Base-by-base conservation (phyloP, 1,139 yeast genomes). In the Saccharomyces hybrid region DNA sequence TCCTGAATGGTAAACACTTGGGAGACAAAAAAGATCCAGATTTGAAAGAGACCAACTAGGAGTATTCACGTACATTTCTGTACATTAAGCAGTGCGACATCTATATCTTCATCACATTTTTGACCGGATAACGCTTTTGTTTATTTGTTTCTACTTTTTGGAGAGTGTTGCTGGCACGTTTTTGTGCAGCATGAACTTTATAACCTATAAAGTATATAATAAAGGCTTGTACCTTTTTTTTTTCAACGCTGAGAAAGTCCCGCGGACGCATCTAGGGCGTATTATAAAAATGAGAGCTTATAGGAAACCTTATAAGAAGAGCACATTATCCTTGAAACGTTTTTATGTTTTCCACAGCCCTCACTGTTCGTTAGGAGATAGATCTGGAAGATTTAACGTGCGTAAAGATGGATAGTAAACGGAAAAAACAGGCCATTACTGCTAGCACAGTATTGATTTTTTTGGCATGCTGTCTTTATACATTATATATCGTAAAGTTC, bases 1-100 rank as follows among this genome's bases (percentile, higher is more conserved):
- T 79, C 61, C 63, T 81, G 41, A 70, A 68, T 5, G 74, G 75
- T 1, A 57, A 68, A 32, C 82, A 79, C 61, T 64, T 81, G 6
- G 81, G 81, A 2, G 66, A 64, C 38, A 49, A 56, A 46, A 52
- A 61, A 6, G 81, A 78, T 59, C 66, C 68, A 5, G 74, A 72
- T 49, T 27, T 57, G 47, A 53, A 46, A 29, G n/a, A 38, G 44
- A 9, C 44, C 5, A 9, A 38, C 0, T 4, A 38, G 25, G 1
- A 13, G 9, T 38, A 38, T 4, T 1, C 23, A 20, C 44, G 11
- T 38, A 38, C 11, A 11, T 5, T 38, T 20, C 4, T 20, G 23
- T 20, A 20, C 23, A 20, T 20, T 20, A 1, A 20, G 1, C 23
- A 20, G 1, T 20, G 23, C 1, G 23, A 20, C 23, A 20, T 20